Base-by-base conservation (phyloP, 1,284 basidiomycete genomes). In the Cryptococcus maquisensis region DNA sequence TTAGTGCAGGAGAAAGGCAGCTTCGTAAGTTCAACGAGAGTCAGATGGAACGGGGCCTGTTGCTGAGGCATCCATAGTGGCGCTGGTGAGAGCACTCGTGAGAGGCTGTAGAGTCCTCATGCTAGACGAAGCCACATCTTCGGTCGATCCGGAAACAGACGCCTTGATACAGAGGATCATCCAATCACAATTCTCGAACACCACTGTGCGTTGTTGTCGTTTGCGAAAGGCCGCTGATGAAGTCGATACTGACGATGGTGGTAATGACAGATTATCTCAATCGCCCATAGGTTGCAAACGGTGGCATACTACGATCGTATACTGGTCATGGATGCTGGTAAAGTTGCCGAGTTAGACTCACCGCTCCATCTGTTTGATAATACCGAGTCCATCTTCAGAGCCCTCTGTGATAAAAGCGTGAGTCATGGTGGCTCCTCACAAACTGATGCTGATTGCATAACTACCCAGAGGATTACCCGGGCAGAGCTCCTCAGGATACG, bases 91-190 rank as follows among this genome's bases (percentile, higher is more conserved):
- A 43, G 87, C 86, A 0, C 75, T 89, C 4, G 82, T 86, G n/a
- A 85, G 85, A 74, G 81, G 83, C 51, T 84, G 83, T 63, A 80
- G 80, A 5, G 81, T 89, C 53, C 83, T 89, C 45, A 76, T 89
- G 20, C 76, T 88, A 42, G 84, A 77, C 52, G 75, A 74, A 62
- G 73, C 71, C 6, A 73, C 72, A 18, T 64, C 64, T 9, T 86
- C 80, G 41, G 87, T 91, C 24, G 90, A 92, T 62, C 81, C 85
- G 5, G 86, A 88, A 64, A 90, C 87, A 1, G 88, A 90, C 67
- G 81, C 86, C 0, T 82, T 86, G 66, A 77, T 90, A 28, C 87
- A 89, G 69, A 77, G 79, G 16, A 87, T 86, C 2, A 89, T 91
- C 56, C 83, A 86, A 62, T 79, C 78, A 9, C 86, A 88, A 64